Evolutionary conservation across 148 eudicot genomes (phyloP), one percentile per base, ranked within the genome.

Genomic region (Rhododendron williamsianum): DNA sequence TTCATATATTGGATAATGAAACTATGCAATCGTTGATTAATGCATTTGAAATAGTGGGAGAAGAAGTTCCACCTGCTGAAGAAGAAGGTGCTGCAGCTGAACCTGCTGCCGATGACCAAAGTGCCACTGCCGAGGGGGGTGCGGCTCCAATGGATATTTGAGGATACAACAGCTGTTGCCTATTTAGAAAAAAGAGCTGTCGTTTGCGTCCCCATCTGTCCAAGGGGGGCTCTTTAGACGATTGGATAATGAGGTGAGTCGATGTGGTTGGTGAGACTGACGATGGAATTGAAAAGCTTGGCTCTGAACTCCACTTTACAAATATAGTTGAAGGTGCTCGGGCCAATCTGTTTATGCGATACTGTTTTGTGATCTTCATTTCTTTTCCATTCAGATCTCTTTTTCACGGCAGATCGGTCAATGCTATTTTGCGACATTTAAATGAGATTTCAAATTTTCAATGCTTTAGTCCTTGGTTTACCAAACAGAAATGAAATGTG

Each of bases 31-130:
- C 88, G 74, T 83, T 94, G 90, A 96, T 96, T 86, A 90, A 87
- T 86, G 94, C 96, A 63, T 95, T 96, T 76, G 98, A 95, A 88
- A 89, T 92, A 43, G 97, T 86, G 0, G 98, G 92, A 73, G 99
- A 97, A 87, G 96, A 93, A 84, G 90, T 35, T 74, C 78, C 87
- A 73, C 90, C 96, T 38, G 93, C 86, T 19, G 89, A 90, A 83
- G 92, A 86, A 84, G 91, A 45, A 67, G 87, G 56, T 65, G 85
- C 87, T 81, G 86, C 84, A 1, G 91, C 86, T 72, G 93, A 86
- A 12, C 83, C 87, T 77, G 87, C 60, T 45, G 80, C 86, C 36
- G 84, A 72, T 76, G 89, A 81, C 33, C 85, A 84, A 83, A 85
- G 87, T 48, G 90, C 92, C 36, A 54, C 89, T 19, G 85, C 86